Evolutionary conservation across 75 land plant species (phyloP).

Genomic region (Pinus tabuliformis): DNA sequence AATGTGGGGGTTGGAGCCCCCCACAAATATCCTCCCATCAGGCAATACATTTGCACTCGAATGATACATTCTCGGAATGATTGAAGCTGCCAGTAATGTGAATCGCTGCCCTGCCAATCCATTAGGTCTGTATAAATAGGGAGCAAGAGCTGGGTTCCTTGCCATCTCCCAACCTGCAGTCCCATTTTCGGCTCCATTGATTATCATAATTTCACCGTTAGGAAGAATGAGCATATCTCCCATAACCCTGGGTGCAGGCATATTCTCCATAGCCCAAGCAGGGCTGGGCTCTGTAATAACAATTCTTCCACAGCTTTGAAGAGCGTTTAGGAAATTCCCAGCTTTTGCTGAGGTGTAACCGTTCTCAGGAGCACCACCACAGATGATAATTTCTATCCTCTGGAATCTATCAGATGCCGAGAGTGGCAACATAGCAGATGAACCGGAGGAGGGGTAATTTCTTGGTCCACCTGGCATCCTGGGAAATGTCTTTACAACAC

Average conservation of each 20-base stretch:
- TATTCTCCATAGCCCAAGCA: slow-evolving; percentile 59
- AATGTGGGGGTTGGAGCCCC: slow-evolving; percentile 60
- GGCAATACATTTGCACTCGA: slow-evolving; percentile 51
- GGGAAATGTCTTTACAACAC: slow-evolving; percentile 30
- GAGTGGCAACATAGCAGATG: slow-evolving; percentile 74
- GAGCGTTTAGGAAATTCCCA: slow-evolving; percentile 26
- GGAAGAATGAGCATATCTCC: slow-evolving; percentile 79
- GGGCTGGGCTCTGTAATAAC: slow-evolving; percentile 19
- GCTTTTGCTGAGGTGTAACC: slow-evolving; percentile 5
- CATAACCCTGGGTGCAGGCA: slow-evolving; percentile 73
- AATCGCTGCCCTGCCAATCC: slow-evolving; percentile 13
- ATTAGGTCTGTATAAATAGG: slow-evolving; percentile 38
- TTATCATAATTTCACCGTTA: slow-evolving; percentile 59
- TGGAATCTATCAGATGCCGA: slow-evolving; percentile 5
- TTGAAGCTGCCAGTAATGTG: slow-evolving; percentile 21
- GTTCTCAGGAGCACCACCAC: slow-evolving; percentile 52
- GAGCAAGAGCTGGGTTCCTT: slow-evolving; percentile 30
- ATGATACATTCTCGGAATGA: slow-evolving; percentile 60
- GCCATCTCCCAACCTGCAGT: slow-evolving; percentile 65
- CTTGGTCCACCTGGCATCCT: slow-evolving; percentile 45
- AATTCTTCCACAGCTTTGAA: slow-evolving; percentile 56
- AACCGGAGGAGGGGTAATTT: slow-evolving; percentile 75
- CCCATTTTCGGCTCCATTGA: slow-evolving; percentile 62
- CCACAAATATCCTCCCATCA: slow-evolving; percentile 56
- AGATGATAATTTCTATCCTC: slow-evolving; percentile 41